phyloP scores from a whole-genome alignment of 2,329 filamentous ascomycete genomes.

The Sordariomycetes sp. region DNA sequence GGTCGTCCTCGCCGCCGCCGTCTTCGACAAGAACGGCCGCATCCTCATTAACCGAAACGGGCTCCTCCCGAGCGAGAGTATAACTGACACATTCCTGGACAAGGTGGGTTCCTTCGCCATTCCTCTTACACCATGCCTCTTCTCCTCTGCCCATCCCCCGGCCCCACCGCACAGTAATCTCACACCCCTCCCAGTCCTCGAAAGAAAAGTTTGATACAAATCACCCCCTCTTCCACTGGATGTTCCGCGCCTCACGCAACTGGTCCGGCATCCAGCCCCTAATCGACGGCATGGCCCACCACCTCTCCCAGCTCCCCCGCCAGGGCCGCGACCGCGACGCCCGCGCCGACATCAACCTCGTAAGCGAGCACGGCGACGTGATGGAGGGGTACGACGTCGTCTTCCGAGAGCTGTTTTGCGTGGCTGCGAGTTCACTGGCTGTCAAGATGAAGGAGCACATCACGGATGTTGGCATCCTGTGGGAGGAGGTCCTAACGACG shows the following conservation, averaged over 20 bases:
- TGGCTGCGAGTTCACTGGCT: slow-evolving; percentile 64
- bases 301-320: slow-evolving; percentile 41
- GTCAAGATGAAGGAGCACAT: slow-evolving; percentile 50
- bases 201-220: slow-evolving; percentile 64
- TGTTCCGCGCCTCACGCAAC: slow-evolving; percentile 67
- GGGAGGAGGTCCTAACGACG: slow-evolving; percentile 63
- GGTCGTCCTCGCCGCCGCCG: slow-evolving; percentile 43
- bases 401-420: slow-evolving; percentile 74
- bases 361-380: slow-evolving; percentile 39
- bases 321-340: slow-evolving; percentile 23
- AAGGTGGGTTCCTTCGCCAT: slow-evolving; percentile 23
- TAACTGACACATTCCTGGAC: slow-evolving; percentile 66
- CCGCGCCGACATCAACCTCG: slow-evolving; percentile 25
- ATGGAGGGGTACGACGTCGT: slow-evolving; percentile 60
- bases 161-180: not conserved
- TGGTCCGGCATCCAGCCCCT: slow-evolving; percentile 59
- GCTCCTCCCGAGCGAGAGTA: slow-evolving; percentile 56
- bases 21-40: slow-evolving; percentile 54
- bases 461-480: slow-evolving; percentile 53
- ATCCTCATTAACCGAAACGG: slow-evolving; percentile 60
- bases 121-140: too few relatives aligned
- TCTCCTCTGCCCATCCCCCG: too few relatives aligned
- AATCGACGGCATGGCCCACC: slow-evolving; percentile 57
- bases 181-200: slow-evolving; percentile 18
- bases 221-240: slow-evolving; percentile 77